Evolutionary conservation across 768 basidiomycete genomes (phyloP).

Genomic region (Astraeus odoratus): DNA sequence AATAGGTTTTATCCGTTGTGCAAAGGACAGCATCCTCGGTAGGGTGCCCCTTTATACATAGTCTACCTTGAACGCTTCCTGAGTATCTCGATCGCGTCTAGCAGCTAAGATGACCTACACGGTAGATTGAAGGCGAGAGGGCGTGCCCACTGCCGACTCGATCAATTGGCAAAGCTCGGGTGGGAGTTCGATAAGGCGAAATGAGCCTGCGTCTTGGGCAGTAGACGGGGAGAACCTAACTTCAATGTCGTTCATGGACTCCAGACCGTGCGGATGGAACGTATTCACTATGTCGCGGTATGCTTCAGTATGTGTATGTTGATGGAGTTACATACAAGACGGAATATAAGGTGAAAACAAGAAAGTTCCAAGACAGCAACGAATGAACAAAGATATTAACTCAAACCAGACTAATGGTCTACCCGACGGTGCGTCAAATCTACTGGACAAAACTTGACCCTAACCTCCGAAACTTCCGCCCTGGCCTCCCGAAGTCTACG

Average conservation of each 20-base stretch:
- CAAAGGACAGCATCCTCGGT: slow-evolving; percentile 89
- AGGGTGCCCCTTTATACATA: slow-evolving; percentile 75
- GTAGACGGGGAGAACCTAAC: slow-evolving; percentile 48
- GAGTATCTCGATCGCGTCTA: neutral
- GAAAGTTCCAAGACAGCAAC: too few species aligned
- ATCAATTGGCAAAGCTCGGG: slow-evolving; percentile 57
- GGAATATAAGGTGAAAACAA: too few species aligned
- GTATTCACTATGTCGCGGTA: too few species aligned
- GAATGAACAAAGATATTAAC: too few species aligned
- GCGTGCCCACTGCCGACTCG: slow-evolving; percentile 41
- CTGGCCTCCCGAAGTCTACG: slow-evolving; percentile 45
- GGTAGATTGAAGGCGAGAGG: slow-evolving; percentile 24
- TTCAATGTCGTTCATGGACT: slow-evolving; percentile 25
- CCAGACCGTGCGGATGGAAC: too few species aligned
- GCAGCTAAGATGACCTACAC: slow-evolving; percentile 8
- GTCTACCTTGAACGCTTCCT: slow-evolving; percentile 28
- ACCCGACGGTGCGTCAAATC: too few species aligned
- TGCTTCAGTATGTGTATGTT: too few species aligned
- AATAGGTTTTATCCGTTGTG: slow-evolving; percentile 72
- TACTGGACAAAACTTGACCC: slow-evolving; percentile 53
- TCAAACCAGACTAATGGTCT: too few species aligned
- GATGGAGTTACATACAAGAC: too few species aligned
- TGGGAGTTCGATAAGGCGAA: slow-evolving; percentile 68
- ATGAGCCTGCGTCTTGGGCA: slow-evolving; percentile 43
- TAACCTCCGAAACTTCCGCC: slow-evolving; percentile 68